Percentiles rank a stretch among this genome's conserved stretches.
These are phyloP conservation scores for Fusarium nisikadoi DNA, from an alignment of 2,329 filamentous ascomycete species.

Conservation along the genomic window DNA sequence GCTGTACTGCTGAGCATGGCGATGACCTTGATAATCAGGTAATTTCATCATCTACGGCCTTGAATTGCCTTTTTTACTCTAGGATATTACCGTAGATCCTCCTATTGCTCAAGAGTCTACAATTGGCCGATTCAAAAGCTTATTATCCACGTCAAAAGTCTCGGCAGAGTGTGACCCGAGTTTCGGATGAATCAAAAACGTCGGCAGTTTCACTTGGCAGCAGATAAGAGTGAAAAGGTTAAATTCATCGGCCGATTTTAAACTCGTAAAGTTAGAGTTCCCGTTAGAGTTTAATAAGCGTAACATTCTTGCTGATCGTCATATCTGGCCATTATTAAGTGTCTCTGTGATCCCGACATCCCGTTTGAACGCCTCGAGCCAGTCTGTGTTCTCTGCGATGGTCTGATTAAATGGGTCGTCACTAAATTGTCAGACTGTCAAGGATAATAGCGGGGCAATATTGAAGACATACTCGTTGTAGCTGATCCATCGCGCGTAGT, in stretches of 20 bases:
- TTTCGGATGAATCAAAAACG: neutral
- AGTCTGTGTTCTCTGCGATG: conserved; percentile 40
- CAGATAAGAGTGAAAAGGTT: neutral
- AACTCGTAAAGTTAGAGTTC: neutral
- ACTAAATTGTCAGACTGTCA: conserved; percentile 18
- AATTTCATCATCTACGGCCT: neutral
- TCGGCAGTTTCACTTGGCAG: neutral
- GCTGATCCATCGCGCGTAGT: conserved; percentile 43
- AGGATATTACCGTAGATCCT: neutral
- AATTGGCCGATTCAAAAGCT: neutral
- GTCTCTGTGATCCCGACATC: conserved; percentile 34
- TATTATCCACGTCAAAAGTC: neutral
- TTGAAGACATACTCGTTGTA: conserved; percentile 38
- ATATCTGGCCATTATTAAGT: neutral
- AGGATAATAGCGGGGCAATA: no score
- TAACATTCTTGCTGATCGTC: neutral
- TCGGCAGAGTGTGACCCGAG: neutral
- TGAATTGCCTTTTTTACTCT: neutral
- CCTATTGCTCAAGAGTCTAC: neutral
- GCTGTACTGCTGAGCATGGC: no score
- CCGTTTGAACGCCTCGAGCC: conserved; percentile 40
- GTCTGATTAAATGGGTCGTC: conserved; percentile 45
- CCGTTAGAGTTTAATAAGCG: neutral
- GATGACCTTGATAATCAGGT: neutral
- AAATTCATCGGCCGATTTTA: neutral